Conservation (phyloP, 805 yeast genomes). For the Candida sithepensis region DNA sequence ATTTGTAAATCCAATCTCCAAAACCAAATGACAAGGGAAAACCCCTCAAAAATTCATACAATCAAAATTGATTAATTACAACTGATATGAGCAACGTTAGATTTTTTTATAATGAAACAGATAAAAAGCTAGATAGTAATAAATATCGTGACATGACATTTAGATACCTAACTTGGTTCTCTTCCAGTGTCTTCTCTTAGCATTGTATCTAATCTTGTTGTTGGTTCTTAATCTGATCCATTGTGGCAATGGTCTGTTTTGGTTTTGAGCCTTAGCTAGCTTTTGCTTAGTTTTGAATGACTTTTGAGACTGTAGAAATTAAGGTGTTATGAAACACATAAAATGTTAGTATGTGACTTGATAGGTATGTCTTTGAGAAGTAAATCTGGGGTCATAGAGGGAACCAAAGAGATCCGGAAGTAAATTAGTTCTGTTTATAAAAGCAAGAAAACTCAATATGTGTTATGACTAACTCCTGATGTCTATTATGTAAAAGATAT, state of each 20-base stretch:
- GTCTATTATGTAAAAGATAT: too few relatives aligned
- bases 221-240: slow-evolving; percentile 98
- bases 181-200: slow-evolving; percentile 99
- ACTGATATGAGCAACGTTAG: background rate
- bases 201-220: slow-evolving; percentile 97
- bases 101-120: background rate
- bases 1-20: background rate
- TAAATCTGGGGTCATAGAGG: too few relatives aligned
- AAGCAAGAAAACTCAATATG: too few relatives aligned
- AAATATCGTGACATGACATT: slow-evolving; percentile 28
- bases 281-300: slow-evolving; percentile 96
- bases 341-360: slow-evolving; percentile 1
- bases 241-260: slow-evolving; percentile 99
- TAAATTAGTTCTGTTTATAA: too few relatives aligned
- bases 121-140: slow-evolving; percentile 1
- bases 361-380: too few relatives aligned
- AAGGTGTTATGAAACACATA: background rate
- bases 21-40: background rate
- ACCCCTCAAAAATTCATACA: background rate
- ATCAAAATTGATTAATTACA: background rate
- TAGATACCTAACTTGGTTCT: slow-evolving; percentile 98
- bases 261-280: slow-evolving; percentile 98
- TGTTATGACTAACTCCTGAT: too few relatives aligned
- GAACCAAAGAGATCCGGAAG: too few relatives aligned
- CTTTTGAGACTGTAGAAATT: slow-evolving; percentile 69